Conservation (phyloP, 2,329 filamentous ascomycete genomes). For the Falciphora oryzae region DNA sequence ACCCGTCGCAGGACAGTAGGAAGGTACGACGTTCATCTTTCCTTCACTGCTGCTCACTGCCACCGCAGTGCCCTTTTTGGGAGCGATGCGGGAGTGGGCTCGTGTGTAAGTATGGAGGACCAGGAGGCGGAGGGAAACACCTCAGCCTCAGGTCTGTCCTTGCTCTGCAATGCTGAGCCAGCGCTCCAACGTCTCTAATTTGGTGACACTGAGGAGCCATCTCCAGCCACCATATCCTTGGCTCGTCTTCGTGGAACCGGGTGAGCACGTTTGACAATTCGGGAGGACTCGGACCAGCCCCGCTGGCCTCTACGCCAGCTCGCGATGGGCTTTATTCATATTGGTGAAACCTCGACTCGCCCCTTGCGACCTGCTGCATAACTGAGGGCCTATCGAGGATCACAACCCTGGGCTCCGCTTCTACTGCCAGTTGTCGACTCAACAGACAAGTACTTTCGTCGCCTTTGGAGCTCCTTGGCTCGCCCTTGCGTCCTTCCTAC, state of each 20-base stretch:
- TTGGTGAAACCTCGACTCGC: background rate
- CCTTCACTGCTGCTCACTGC: background rate
- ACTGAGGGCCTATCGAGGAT: background rate
- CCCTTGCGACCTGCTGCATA: background rate
- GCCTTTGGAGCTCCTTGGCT: background rate
- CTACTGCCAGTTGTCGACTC: background rate
- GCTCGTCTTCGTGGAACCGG: background rate
- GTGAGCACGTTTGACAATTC: background rate
- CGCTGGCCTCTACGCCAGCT: background rate
- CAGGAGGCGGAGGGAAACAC: background rate
- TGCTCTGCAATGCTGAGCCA: background rate
- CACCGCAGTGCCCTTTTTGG: background rate
- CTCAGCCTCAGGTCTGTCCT: background rate
- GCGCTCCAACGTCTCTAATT: background rate
- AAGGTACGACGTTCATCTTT: background rate
- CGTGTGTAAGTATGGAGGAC: background rate
- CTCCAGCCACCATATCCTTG: background rate
- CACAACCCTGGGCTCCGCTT: too few species aligned
- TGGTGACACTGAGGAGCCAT: background rate
- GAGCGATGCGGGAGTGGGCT: background rate
- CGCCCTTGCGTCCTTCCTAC: background rate
- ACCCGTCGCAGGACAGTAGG: background rate
- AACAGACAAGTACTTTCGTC: background rate
- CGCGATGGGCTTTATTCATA: background rate
- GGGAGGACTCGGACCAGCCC: background rate